phyloP scores from a whole-genome alignment of 2,329 filamentous ascomycete species.

The Scedosporium minutisporum region DNA sequence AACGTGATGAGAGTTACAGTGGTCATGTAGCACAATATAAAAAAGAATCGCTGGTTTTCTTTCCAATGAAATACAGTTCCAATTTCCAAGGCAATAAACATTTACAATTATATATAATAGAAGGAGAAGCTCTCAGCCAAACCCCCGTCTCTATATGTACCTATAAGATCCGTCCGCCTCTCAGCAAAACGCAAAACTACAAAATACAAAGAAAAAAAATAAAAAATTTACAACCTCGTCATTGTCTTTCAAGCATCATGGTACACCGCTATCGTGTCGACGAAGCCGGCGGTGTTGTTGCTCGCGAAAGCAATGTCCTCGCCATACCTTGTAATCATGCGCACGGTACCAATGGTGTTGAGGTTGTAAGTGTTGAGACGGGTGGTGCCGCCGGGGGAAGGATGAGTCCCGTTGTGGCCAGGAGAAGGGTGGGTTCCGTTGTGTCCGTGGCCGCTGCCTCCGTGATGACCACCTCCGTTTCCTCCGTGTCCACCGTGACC shows the following conservation, averaged over 20 bases:
- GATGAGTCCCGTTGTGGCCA: not conserved
- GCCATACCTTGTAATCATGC: constrained; percentile 29
- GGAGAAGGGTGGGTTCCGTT: not conserved
- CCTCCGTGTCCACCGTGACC: constrained; percentile 17
- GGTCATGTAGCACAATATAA: not conserved
- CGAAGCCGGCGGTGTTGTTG: constrained; percentile 29
- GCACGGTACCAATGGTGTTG: constrained; percentile 32
- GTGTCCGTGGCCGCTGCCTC: constrained; percentile 13
- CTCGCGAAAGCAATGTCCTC: constrained; percentile 22
- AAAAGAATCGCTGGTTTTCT: not conserved
- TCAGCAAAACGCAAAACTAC: not conserved
- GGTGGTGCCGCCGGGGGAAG: not conserved
- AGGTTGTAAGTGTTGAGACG: constrained; percentile 28
- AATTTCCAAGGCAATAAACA: not conserved
- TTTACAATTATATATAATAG: not conserved
- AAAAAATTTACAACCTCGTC: not conserved
- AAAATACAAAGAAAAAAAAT: not conserved
- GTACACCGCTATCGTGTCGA: constrained; percentile 24
- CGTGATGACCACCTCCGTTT: constrained; percentile 14
- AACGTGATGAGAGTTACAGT: not conserved
- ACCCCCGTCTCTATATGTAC: not conserved
- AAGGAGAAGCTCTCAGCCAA: constrained; percentile 1
- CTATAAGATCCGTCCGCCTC: not conserved
- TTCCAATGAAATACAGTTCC: not conserved
- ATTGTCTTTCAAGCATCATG: not conserved